Base-by-base conservation (phyloP, 441 rosid genomes). In the Adansonia rubrostipa region DNA sequence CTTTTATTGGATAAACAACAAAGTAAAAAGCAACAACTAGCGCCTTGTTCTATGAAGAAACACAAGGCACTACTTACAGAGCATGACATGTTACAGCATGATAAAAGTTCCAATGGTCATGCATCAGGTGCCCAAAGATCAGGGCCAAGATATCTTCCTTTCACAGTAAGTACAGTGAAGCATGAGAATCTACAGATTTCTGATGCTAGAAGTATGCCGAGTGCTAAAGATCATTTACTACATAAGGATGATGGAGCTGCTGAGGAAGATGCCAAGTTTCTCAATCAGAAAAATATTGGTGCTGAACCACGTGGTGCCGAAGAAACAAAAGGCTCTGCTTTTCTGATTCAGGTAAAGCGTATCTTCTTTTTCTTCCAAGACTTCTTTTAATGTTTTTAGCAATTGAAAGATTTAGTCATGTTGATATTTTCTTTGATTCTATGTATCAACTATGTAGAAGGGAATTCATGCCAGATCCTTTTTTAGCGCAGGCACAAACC, bases 301-400 rank as follows among this genome's bases (percentile, higher is more conserved):
- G 60, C 78, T 76, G 83, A 71, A 75, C 77, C 87, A 78, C 66
- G 83, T 48, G 83, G 80, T 64, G 85, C 86, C 56, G 86, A 88
- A 79, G 96, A 92, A 86, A 85, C 88, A 53, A 89, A 80, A 79
- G 98, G 98, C 78, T 86, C 98, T 74, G 87, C 84, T 63, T 96
- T 92, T 88, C 87, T 96, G 74, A 80, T 77, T 78, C 94, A 93
- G 94, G 99, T 96, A 76, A 80, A 69, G 36, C 67, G 24, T 64
- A 19, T 50, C 44, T 22, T 40, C 61, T 56, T 68, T 66, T 79
- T 78, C 71, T 53, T 56, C 71, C 28, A n/a, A 73, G 65, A 60
- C 20, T 57, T 65, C 51, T 13, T 62, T 48, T 22, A 36, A 36
- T 54, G 75, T 15, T 64, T 24, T 40, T 54, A 28, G 47, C 61